Conservation (phyloP, 2,329 filamentous ascomycete genomes). For the Venturia nashicola region DNA sequence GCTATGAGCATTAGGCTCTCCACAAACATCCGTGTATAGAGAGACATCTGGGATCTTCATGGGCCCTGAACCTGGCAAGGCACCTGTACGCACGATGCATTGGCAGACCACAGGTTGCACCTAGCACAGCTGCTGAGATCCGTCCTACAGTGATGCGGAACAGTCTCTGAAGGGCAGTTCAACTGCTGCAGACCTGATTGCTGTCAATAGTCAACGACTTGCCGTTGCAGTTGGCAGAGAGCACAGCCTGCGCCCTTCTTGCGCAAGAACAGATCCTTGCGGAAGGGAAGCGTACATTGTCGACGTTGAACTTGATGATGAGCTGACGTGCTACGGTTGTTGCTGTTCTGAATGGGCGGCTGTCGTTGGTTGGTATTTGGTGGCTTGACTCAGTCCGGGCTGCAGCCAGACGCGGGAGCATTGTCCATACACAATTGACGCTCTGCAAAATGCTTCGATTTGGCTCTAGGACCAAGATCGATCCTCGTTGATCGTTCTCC, state of each 20-base stretch:
- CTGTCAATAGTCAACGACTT: slow-evolving; percentile 2
- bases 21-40: not conserved
- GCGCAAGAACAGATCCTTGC: slow-evolving; percentile 1
- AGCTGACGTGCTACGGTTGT: not conserved
- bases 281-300: not conserved
- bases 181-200: not conserved
- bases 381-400: not conserved
- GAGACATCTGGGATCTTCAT: not conserved
- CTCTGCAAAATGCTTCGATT: not conserved
- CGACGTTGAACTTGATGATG: not conserved
- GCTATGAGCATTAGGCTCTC: not conserved
- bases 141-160: not conserved
- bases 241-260: slow-evolving; percentile 2
- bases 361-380: not conserved
- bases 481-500: too few relatives aligned
- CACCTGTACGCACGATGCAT: not conserved
- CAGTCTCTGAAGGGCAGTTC: not conserved
- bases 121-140: not conserved
- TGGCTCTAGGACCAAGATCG: not conserved
- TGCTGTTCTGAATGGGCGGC: not conserved
- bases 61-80: not conserved
- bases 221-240: not conserved
- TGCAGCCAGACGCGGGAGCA: not conserved
- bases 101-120: not conserved
- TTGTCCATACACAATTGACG: not conserved